Base-by-base conservation (phyloP, 139 green algal species). In the Micractinium sp. region DNA sequence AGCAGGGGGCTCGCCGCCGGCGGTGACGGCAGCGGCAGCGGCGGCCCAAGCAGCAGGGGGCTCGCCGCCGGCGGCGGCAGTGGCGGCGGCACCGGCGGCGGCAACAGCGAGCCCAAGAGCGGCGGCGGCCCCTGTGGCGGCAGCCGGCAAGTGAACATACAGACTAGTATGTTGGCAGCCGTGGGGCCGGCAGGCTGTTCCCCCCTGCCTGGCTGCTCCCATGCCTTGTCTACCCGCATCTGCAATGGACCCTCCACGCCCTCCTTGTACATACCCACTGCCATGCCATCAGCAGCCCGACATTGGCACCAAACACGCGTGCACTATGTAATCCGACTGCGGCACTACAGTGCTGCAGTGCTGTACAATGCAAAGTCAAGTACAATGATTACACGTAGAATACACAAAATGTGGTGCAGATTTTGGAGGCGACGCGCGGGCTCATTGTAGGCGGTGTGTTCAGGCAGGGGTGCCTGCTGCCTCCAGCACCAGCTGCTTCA, bases 101-200 rank as follows among this genome's bases (percentile, higher is more conserved):
- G 36, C 56, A 60, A 7, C 81, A 33, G 81, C 23, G 20, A 53
- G 41, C 56, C 1, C 41, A 93, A 90, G 71, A 89, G 92, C 90
- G 89, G 92, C 84, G 79, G 73, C 82, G 75, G 74, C 79, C 33
- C 22, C 22, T 20, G 22, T 3, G 23, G 23, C 38, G 38, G 76
- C 76, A 9, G 22, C 27, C 78, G 63, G 41, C 78, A 66, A 83
- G 41, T 83, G 41, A 39, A 33, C 25, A 13, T 71, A 56, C 47
- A 56, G 33, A n/a, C 33, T 53, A 13, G 3, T n/a, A n/a, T n/a
- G n/a, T n/a, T n/a, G n/a, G n/a, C n/a, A n/a, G n/a, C n/a, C n/a
- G n/a, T n/a, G n/a, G n/a, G n/a, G n/a, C n/a, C n/a, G n/a, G n/a
- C n/a, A n/a, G n/a, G 18, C 2, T 31, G 22, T 22, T 53, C 74